Conservation (phyloP, 2,329 filamentous ascomycete species). For the Calycina marina region DNA sequence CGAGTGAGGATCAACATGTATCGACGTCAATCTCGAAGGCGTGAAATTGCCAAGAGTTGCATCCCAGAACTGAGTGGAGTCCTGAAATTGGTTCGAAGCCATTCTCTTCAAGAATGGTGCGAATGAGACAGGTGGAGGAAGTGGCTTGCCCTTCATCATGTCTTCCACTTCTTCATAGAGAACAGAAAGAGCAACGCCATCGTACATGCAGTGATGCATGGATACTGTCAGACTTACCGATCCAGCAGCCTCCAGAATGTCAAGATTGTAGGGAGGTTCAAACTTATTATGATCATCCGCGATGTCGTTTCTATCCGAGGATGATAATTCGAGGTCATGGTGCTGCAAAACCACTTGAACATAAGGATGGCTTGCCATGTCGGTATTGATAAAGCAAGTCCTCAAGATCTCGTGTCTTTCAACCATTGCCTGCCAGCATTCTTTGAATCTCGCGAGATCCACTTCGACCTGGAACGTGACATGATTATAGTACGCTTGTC, state of each 20-base stretch:
- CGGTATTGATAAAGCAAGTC: slow-evolving; percentile 58
- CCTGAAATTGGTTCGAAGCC: slow-evolving; percentile 30
- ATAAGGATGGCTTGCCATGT: slow-evolving; percentile 44
- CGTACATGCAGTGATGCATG: slow-evolving; percentile 75
- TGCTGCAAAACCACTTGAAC: slow-evolving; percentile 54
- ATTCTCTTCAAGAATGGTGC: slow-evolving; percentile 48
- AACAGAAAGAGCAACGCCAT: slow-evolving; percentile 60
- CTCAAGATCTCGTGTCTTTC: slow-evolving; percentile 61
- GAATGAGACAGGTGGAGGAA: slow-evolving; percentile 41
- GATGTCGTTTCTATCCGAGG: not conserved
- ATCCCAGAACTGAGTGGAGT: slow-evolving; percentile 52
- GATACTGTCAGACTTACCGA: slow-evolving; percentile 13
- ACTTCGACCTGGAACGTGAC: slow-evolving; percentile 47
- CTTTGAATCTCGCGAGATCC: slow-evolving; percentile 33
- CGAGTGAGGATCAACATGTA: not conserved
- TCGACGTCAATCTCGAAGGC: slow-evolving; percentile 17
- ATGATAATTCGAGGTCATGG: slow-evolving; percentile 20
- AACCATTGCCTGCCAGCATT: slow-evolving; percentile 48
- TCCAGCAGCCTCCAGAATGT: slow-evolving; percentile 4
- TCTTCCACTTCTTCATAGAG: slow-evolving; percentile 58
- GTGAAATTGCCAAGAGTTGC: slow-evolving; percentile 36
- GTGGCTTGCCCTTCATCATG: slow-evolving; percentile 30
- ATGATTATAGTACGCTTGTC: slow-evolving; percentile 55
- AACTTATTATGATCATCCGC: slow-evolving; percentile 4
- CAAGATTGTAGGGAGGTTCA: slow-evolving; percentile 17